Evolutionary conservation across 495 filamentous ascomycete genomes (phyloP), one percentile per base, ranked within the genome.

Genomic region (Penicillium ucsense): DNA sequence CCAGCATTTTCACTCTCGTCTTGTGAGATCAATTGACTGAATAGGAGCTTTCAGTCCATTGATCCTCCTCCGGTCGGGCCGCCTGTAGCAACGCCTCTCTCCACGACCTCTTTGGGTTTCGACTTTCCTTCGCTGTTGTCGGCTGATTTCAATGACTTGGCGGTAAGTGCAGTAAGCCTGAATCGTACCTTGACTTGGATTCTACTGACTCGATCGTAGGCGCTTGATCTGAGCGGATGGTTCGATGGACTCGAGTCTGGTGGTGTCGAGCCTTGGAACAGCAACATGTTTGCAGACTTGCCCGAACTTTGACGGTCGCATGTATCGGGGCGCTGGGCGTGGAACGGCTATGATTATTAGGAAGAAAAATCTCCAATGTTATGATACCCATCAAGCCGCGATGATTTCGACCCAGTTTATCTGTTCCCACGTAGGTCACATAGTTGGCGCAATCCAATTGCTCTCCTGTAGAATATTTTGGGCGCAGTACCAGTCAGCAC

Each of bases 191-290:
- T 53, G 3, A 11, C 6, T 31, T n/a, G 39, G 39, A 8, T n/a
- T 29, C 35, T 52, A 38, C 60, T 70, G 33, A 67, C 50, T 3
- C 20, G 20, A 29, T 29, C 5, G 6, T 36, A 70, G 65, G 48
- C 67, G 20, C 52, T 66, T 31, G 67, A 68, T 47, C 47, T 71
- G 35, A 63, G 61, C 6, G 63, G 54, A 28, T 58, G 67, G 52
- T 63, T 68, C 35, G 67, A 67, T 30, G 42, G 53, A 4, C 38
- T 57, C 0, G 61, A 71, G 43, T 50, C 61, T 12, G 53, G 53
- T 3, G 49, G 56, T 7, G 53, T 55, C 3, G 65, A 61, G 32
- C 34, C 63, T 2, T 70, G 65, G 65, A 59, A 70, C 48, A 51
- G 48, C 2, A 52, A 63, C 7, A 53, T 70, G 9, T 59, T 68